Conservation (phyloP, 768 basidiomycete genomes). For the Pleurotus sapidus region DNA sequence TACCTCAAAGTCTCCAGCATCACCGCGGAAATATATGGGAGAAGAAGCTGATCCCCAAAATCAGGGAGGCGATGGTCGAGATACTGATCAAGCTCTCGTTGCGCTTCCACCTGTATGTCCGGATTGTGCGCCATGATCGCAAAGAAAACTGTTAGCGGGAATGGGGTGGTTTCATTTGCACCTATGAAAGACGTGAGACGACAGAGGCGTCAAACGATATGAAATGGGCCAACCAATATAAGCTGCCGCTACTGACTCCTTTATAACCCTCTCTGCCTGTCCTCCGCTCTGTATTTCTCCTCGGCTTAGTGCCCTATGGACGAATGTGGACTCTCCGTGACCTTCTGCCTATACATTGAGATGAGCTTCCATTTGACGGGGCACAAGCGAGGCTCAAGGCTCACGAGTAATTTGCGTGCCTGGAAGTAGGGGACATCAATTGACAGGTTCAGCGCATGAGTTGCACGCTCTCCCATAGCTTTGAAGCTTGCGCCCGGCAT, state of each 20-base stretch:
- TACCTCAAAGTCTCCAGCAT: constrained; percentile 32
- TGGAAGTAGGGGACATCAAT: neutral
- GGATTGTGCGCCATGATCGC: neutral
- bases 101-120: neutral
- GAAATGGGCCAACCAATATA: neutral
- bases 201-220: too few relatives aligned
- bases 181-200: neutral
- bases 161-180: neutral
- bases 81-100: neutral
- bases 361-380: neutral
- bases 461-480: neutral
- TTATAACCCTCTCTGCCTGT: neutral
- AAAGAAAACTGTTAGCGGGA: neutral
- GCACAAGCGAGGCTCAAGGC: neutral
- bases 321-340: neutral
- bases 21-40: constrained; percentile 33
- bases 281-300: neutral
- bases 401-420: constrained; percentile 25
- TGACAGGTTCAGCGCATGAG: neutral
- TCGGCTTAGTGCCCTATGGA: neutral
- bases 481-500: neutral
- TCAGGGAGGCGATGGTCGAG: neutral
- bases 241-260: neutral
- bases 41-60: neutral
- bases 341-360: neutral